Conservation (phyloP, 257 asterid species). For the Solanum tacnaense region DNA sequence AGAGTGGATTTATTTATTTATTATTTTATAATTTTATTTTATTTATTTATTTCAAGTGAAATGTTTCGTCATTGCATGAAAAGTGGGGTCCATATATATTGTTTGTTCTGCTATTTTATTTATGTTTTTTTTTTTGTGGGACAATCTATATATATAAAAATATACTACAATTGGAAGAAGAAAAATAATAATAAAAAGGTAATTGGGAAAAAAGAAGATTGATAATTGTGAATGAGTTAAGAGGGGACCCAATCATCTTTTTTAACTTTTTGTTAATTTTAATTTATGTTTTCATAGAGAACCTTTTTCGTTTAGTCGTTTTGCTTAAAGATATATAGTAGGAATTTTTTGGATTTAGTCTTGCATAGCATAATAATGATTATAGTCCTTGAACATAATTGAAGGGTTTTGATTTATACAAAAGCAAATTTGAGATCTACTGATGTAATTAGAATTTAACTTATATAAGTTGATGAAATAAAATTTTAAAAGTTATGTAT, state of each 20-base stretch:
- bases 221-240: background rate
- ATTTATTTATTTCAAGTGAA: conserved; percentile 11
- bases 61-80: conserved; percentile 38
- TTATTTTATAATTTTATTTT: background rate
- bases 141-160: background rate
- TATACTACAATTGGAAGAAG: background rate
- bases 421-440: background rate
- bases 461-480: background rate
- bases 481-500: background rate
- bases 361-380: background rate
- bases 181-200: background rate
- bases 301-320: background rate
- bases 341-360: background rate
- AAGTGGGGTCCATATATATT: conserved; percentile 23
- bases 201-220: background rate
- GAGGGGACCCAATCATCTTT: background rate
- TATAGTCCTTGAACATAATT: background rate
- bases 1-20: background rate
- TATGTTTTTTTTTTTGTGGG: background rate
- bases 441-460: background rate
- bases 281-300: background rate
- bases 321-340: background rate
- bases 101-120: conserved; percentile 3
- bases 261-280: background rate
- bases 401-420: background rate